Percentiles rank a stretch among this genome's conserved stretches.
Evolutionary conservation across 192 early-diverging fungal species (phyloP).

Genomic region (Dissophora globulifera): DNA sequence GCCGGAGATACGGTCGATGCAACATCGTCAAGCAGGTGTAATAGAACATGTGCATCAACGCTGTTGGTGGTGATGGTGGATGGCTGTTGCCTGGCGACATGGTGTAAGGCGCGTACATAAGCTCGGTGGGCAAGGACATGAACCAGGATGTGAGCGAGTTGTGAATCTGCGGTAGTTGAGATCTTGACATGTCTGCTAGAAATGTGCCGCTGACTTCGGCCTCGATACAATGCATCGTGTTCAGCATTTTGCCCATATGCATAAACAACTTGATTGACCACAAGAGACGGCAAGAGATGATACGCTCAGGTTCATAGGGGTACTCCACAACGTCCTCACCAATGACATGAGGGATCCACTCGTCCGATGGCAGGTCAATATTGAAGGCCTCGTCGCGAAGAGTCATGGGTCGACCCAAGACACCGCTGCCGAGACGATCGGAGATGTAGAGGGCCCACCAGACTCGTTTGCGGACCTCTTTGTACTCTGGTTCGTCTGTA

Average conservation of each 20-base stretch:
- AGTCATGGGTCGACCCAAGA: constrained; percentile 26
- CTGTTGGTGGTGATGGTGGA: constrained; percentile 23
- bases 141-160: constrained; percentile 57
- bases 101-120: constrained; percentile 57
- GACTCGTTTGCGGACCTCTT: constrained; percentile 27
- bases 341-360: constrained; percentile 18
- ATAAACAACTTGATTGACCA: constrained; percentile 32
- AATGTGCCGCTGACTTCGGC: constrained; percentile 25
- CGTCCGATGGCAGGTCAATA: constrained; percentile 28
- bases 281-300: constrained; percentile 26
- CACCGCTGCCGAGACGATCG: constrained; percentile 22
- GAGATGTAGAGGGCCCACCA: constrained; percentile 31
- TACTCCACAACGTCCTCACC: constrained; percentile 25
- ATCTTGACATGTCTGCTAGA: constrained; percentile 22
- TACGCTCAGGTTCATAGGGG: constrained; percentile 20
- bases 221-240: constrained; percentile 41
- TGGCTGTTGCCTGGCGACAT: constrained; percentile 34
- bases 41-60: constrained; percentile 59
- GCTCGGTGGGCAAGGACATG: constrained; percentile 49
- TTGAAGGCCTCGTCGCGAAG: constrained; percentile 25
- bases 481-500: constrained; percentile 17
- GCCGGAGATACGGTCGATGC: constrained; percentile 59
- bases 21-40: constrained; percentile 62
- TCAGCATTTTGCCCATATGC: constrained; percentile 22
- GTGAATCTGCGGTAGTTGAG: constrained; percentile 28